These are phyloP conservation scores for Litsea cubeba DNA, from an alignment of 164 flowering plant species.

Conservation along the genomic window DNA sequence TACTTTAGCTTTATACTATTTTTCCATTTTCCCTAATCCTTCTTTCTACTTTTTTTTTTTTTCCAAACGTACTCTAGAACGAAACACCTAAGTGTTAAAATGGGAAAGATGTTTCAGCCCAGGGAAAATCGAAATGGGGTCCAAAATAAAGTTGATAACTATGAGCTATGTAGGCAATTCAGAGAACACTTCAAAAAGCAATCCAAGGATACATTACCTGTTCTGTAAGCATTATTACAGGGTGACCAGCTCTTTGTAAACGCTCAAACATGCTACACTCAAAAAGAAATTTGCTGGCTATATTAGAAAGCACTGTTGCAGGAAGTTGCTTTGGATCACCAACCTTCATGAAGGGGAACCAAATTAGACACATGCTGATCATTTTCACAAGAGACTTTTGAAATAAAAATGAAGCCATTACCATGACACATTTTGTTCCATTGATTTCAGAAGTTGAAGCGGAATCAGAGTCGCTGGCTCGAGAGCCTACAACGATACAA, in stretches of 20 bases:
- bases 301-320: constrained; percentile 91
- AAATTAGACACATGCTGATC: background rate
- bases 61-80: no score
- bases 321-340: constrained; percentile 99
- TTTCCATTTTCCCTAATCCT: no score
- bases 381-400: background rate
- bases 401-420: constrained; percentile 16
- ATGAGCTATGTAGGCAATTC: no score
- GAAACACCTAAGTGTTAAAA: no score
- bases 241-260: constrained; percentile 86
- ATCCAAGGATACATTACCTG: constrained; percentile 45
- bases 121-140: no score
- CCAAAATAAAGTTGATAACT: no score
- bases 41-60: no score
- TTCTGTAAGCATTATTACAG: constrained; percentile 75
- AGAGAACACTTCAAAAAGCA: background rate
- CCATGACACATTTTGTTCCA: constrained; percentile 84
- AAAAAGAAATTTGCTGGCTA: constrained; percentile 77
- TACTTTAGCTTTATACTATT: no score
- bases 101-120: no score
- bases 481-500: constrained; percentile 56
- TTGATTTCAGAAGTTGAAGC: constrained; percentile 84
- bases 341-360: constrained; percentile 50
- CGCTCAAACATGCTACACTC: constrained; percentile 99
- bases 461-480: constrained; percentile 98